Base-by-base conservation (phyloP, 805 yeast genomes). In the Starmerella stellata region DNA sequence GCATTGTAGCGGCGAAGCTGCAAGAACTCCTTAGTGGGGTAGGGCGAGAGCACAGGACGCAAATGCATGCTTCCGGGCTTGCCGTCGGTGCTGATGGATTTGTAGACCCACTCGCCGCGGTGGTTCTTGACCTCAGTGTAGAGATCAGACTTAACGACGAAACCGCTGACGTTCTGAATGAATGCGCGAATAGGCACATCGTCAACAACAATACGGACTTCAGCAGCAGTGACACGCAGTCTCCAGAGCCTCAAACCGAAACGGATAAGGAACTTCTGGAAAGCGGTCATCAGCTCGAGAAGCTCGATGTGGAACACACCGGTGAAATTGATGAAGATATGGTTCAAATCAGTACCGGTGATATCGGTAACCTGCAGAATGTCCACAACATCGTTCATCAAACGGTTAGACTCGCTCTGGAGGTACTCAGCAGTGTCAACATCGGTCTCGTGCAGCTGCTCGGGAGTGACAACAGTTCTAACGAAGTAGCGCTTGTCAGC, bases 1-100 rank as follows among this genome's bases (percentile, higher is more conserved):
- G 99, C 99, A 66, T 78, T 80, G 68, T 92, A 92, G 64, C 99
- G 82, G 63, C 90, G 90, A 52, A 96, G 95, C 66, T 90, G 98
- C 54, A 90, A 70, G 65, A 93, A 85, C 64, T 90, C 98, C 68
- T 90, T 90, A 24, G 92, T 93, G 42, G 96, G 93, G 58, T 90
- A 92, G 37, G 95, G 95, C 38, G 95, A 81, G 35, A 85, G 77
- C 54, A 90, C 83, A 33, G 95, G 78, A 62, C 96, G 76, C 66
- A 90, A 68, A 57, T 90, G 98, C 98, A 90, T 90, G 19, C 90
- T 71, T 28, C 99, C 98, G 38, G 96, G 93, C 48, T 75, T 69
- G 37, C 49, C 48, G 19, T 32, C 38, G n/a, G n/a, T n/a, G 42
- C 94, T 94, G 57, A 90, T 70, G 3, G 95, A 81, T 63, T 82